phyloP scores from a whole-genome alignment of 441 rosid genomes.

The Rhodomyrtus psidioides region DNA sequence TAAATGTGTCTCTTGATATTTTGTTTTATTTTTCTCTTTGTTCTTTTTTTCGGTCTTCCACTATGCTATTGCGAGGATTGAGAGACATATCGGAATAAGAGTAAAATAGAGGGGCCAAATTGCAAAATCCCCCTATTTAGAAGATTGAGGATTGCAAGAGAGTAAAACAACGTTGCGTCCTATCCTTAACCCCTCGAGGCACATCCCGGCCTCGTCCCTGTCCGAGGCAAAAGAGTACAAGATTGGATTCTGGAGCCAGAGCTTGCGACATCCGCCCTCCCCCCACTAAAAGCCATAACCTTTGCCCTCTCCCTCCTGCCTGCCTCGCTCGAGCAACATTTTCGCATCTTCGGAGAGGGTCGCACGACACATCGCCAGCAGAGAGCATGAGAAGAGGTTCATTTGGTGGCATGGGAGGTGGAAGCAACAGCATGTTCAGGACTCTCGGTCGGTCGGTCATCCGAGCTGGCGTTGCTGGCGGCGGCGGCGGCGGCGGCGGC shows the following conservation, averaged over 20 bases:
- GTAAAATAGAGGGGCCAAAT: background rate
- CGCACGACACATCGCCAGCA: background rate
- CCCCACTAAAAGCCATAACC: background rate
- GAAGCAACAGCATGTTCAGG: slow-evolving; percentile 46
- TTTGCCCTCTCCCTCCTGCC: background rate
- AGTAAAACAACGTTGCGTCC: background rate
- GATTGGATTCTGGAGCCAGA: background rate
- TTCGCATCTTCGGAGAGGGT: background rate
- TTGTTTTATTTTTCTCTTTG: background rate
- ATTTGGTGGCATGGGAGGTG: slow-evolving; percentile 38
- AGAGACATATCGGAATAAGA: background rate
- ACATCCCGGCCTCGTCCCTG: background rate
- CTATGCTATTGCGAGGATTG: background rate
- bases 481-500: slow-evolving; percentile 31
- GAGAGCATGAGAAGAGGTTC: background rate
- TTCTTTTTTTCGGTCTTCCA: background rate
- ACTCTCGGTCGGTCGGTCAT: slow-evolving; percentile 43
- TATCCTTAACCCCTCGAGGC: background rate
- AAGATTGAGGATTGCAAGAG: background rate
- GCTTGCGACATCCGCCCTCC: background rate
- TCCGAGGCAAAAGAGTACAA: background rate
- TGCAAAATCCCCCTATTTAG: background rate
- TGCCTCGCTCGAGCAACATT: background rate
- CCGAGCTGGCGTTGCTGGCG: background rate
- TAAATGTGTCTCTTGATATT: background rate